Conservation (phyloP, 1,284 basidiomycete species). For the Thelephora terrestris region DNA sequence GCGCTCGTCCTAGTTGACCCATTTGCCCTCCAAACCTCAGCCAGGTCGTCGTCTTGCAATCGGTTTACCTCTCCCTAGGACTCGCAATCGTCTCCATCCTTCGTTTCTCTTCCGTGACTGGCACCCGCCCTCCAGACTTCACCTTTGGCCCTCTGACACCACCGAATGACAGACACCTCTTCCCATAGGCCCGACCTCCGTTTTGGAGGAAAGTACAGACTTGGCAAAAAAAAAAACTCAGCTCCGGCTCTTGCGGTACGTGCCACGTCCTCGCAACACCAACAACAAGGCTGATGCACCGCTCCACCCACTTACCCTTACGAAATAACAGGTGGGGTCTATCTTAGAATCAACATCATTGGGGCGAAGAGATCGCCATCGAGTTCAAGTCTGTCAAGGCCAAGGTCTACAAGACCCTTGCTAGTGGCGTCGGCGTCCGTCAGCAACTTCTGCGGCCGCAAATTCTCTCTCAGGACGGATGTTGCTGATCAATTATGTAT, state of each 20-base stretch:
- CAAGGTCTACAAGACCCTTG: conserved; percentile 95
- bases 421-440: conserved; percentile 98
- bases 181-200: conserved; percentile 83
- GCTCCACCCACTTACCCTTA: conserved; percentile 1
- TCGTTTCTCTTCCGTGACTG: no score
- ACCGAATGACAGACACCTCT: conserved; percentile 53
- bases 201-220: conserved; percentile 96
- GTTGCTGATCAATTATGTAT: conserved; percentile 94
- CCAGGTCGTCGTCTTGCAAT: no score
- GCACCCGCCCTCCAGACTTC: no score
- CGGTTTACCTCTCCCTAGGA: no score
- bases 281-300: conserved; percentile 1
- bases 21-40: no score
- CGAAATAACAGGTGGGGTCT: conserved; percentile 76
- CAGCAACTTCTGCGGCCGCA: conserved; percentile 99
- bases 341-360: conserved; percentile 99
- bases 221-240: conserved; percentile 99
- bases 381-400: conserved; percentile 99
- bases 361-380: conserved; percentile 99
- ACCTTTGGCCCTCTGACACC: no score
- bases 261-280: conserved; percentile 9
- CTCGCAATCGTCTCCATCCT: no score
- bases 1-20: no score
- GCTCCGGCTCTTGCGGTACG: conserved; percentile 95
- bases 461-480: conserved; percentile 98